Evolutionary conservation across 345 rosid genomes (phyloP).

Genomic region (Xanthoceras sorbifolium): DNA sequence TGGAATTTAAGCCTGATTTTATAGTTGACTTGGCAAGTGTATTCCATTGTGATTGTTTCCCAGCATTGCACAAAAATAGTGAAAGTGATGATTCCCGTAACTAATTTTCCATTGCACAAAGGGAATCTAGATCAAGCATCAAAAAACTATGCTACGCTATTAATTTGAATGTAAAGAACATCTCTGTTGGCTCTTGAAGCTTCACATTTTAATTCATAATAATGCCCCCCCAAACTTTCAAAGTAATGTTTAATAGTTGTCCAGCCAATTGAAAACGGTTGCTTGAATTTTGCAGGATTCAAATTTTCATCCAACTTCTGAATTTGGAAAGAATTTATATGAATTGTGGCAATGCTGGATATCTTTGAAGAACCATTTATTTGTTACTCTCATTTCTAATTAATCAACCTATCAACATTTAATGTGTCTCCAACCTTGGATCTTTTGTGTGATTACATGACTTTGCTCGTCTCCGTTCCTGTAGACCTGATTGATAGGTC

Average conservation of each 20-base stretch:
- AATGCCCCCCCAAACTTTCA: not conserved
- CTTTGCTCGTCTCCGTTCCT: not conserved
- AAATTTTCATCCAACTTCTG: not conserved
- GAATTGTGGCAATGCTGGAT: not conserved
- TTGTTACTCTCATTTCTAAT: not conserved
- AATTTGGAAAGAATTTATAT: not conserved
- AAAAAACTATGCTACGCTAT: not conserved
- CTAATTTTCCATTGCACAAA: not conserved
- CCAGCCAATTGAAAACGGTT: not conserved
- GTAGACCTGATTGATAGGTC: not conserved
- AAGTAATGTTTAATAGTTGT: not conserved
- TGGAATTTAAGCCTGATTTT: not conserved
- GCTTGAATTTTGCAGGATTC: not conserved
- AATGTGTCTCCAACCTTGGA: not conserved
- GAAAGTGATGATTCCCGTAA: not conserved
- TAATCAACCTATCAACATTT: not conserved
- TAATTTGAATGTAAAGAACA: not conserved
- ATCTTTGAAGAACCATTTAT: not conserved
- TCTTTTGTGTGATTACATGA: not conserved
- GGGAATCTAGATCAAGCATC: not conserved
- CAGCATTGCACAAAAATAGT: not conserved
- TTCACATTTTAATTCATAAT: not conserved
- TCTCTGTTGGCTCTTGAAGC: not conserved
- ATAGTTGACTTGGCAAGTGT: not conserved
- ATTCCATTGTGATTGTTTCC: not conserved